Percentiles rank a stretch among this genome's conserved stretches.
These are phyloP conservation scores for Fusarium anguioides DNA, from an alignment of 2,329 filamentous ascomycete genomes.

Conservation along the genomic window DNA sequence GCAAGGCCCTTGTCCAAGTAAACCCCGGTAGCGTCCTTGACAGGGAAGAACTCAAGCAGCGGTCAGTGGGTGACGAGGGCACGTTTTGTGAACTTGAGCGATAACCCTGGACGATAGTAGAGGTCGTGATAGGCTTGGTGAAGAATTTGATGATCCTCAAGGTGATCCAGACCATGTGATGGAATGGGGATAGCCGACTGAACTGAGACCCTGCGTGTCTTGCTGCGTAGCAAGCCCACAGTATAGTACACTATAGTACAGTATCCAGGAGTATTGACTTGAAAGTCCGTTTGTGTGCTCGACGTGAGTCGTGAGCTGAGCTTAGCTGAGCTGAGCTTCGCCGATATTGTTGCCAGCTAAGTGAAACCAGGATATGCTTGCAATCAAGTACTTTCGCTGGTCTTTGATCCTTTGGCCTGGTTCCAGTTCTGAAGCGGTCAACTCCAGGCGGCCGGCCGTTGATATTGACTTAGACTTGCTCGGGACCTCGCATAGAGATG, in stretches of 20 bases:
- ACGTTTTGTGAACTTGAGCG: conserved; percentile 31
- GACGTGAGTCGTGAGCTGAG: no score
- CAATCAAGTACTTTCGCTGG: conserved; percentile 1
- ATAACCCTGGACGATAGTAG: conserved; percentile 22
- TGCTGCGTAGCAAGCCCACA: conserved; percentile 4
- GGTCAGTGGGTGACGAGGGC: conserved; percentile 43
- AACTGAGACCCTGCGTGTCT: conserved; percentile 36
- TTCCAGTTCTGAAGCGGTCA: conserved; percentile 34
- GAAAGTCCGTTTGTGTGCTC: conserved; percentile 11
- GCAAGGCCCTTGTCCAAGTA: conserved; percentile 41
- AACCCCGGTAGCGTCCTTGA: conserved; percentile 42
- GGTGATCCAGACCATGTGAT: conserved; percentile 39
- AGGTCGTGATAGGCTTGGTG: conserved; percentile 29
- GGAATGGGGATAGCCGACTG: conserved; percentile 31
- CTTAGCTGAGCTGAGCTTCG: not conserved
- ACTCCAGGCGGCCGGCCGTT: conserved; percentile 31
- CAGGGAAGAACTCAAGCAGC: conserved; percentile 43
- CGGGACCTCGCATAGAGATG: conserved; percentile 40
- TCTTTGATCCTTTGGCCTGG: conserved; percentile 12
- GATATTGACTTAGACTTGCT: conserved; percentile 34
- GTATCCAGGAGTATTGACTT: conserved; percentile 7
- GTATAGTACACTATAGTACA: conserved; percentile 3
- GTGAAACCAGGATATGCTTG: conserved; percentile 3
- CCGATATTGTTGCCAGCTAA: not conserved
- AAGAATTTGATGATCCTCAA: conserved; percentile 24